Evolutionary conservation across 2,329 filamentous ascomycete species (phyloP), one percentile per base, ranked within the genome.

Genomic region (Fusarium sulawesiense): DNA sequence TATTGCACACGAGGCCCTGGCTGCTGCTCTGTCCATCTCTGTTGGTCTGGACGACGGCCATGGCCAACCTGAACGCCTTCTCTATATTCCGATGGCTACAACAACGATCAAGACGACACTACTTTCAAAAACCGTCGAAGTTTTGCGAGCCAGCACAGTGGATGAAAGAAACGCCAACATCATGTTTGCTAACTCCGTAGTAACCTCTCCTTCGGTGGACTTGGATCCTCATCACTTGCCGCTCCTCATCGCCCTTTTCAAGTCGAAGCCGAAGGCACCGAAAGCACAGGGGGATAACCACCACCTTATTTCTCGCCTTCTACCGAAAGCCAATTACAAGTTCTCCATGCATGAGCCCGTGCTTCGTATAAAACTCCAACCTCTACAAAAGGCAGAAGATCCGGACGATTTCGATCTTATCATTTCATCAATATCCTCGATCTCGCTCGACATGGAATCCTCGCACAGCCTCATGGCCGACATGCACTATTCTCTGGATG

Each of bases 311-410:
- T 97, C 95, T 16, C 89, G 93, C n/a, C 86, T 98, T 6, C 84
- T 99, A 11, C 96, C 96, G 3, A 98, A 98, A 81, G 92, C 95
- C 1, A 97, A 88, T 75, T 92, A 98, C 79, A 99, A 98, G 77
- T 90, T 98, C 42, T 98, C 96, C 0, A 92, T 99, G 81, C 96
- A 99, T 76, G 96, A 99, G 78, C 96, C 96, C 2, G 97, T 99
- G 18, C 79, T 98, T 68, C 90, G 97, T 73, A 94, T 99, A 69
- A 90, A 94, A 10, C 84, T 99, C 7, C 94, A 94, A 7, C 91
- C 95, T 0, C 88, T 96, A 67, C 88, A 91, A 65, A 85, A 86
- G 57, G 83, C 83, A 4, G 82, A 85, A 42, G 87, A 90, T 27
- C 86, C 89, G 1, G 93, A 94, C 65, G 94, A 98, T 71, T 98